phyloP scores from a whole-genome alignment of 768 basidiomycete genomes.

The Lentinula edodes region DNA sequence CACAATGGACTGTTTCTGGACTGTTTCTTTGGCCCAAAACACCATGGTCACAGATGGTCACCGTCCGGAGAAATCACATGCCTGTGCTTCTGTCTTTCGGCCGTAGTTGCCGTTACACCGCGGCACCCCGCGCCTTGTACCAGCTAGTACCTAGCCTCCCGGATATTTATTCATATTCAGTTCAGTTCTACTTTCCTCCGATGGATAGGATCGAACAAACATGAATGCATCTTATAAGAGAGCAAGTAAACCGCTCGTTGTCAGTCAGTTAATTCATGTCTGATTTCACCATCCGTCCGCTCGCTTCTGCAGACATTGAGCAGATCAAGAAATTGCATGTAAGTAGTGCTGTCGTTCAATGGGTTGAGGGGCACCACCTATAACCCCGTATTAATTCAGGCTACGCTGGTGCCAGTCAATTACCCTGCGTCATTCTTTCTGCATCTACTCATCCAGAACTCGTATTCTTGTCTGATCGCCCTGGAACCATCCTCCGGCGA shows the following conservation, averaged over 20 bases:
- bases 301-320: background rate
- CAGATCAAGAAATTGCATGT: slow-evolving; percentile 32
- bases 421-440: slow-evolving; percentile 41
- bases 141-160: too few relatives aligned
- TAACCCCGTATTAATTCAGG: slow-evolving; percentile 19
- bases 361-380: background rate
- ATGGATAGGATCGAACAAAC: background rate
- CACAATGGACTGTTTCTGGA: background rate
- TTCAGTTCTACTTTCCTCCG: background rate
- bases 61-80: background rate
- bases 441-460: slow-evolving; percentile 38
- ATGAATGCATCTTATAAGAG: background rate
- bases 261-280: background rate
- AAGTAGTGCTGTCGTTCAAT: slow-evolving; percentile 10
- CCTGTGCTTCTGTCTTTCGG: background rate
- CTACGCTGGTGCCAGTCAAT: slow-evolving; percentile 29
- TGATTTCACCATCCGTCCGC: slow-evolving; percentile 3
- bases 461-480: slow-evolving; percentile 37
- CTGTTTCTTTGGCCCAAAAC: too few relatives aligned
- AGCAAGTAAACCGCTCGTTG: background rate
- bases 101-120: background rate
- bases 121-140: background rate
- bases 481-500: slow-evolving; percentile 19
- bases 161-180: background rate
- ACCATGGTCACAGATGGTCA: background rate